phyloP scores from a whole-genome alignment of 2,329 filamentous ascomycete species.

The Diatrype stigma region DNA sequence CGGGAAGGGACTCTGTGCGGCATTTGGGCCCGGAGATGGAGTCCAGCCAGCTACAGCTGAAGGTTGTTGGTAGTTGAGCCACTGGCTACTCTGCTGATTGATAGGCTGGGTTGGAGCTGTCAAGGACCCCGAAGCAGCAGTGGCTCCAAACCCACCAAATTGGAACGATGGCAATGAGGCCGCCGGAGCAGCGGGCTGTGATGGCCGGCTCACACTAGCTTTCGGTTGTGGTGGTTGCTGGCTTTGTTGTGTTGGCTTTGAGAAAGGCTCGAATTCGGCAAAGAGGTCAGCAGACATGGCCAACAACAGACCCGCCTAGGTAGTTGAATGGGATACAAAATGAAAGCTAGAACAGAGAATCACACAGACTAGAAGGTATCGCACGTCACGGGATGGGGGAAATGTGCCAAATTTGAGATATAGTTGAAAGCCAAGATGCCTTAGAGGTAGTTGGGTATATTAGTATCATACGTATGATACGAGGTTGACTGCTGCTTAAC shows the following conservation, averaged over 20 bases:
- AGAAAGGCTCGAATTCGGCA: conserved; percentile 55
- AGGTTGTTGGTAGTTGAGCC: conserved; percentile 27
- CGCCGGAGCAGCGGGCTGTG: conserved; percentile 19
- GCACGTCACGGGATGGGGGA: too few species aligned
- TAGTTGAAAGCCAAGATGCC: too few species aligned
- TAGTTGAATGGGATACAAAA: too few species aligned
- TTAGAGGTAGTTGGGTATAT: too few species aligned
- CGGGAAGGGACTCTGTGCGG: conserved; percentile 6
- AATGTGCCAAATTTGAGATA: too few species aligned
- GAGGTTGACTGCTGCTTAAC: not conserved
- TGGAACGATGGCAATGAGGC: conserved; percentile 10
- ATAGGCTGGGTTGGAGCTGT: conserved; percentile 2
- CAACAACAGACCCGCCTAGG: not conserved
- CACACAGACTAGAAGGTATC: too few species aligned
- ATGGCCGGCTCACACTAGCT: not conserved
- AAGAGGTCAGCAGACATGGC: conserved; percentile 63
- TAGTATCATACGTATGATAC: too few species aligned
- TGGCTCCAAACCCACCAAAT: conserved; percentile 16
- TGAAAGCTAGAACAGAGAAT: too few species aligned
- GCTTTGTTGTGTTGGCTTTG: conserved; percentile 20
- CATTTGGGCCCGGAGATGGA: conserved; percentile 1
- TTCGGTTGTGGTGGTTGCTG: conserved; percentile 9
- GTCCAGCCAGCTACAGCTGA: conserved; percentile 9
- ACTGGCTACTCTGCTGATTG: conserved; percentile 22
- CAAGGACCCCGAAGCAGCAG: conserved; percentile 3